Base-by-base conservation (phyloP, 306 rosid genomes). In the Medicago lupulina region DNA sequence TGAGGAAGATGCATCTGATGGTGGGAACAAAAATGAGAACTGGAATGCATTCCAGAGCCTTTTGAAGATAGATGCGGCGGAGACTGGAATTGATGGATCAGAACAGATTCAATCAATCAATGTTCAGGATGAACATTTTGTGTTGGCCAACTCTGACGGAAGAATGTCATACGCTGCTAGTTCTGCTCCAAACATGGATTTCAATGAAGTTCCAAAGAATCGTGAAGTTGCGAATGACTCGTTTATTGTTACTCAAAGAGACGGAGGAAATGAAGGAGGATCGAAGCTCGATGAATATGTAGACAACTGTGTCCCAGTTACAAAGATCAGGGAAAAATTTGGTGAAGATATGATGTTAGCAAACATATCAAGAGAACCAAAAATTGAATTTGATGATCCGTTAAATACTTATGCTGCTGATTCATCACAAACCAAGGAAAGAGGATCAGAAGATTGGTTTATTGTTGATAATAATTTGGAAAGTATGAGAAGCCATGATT, bases 371-470 rank as follows among this genome's bases (percentile, higher is more conserved):
- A 75, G 69, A 77, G 84, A 83, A 58, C 63, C 76, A 19, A 65
- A 78, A 74, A 83, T 73, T 73, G 76, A 73, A 53, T 61, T 1
- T 36, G 73, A 64, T 58, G 67, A 71, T 83, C 81, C 83, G 2
- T 75, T 83, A 79, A 85, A 87, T 70, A 73, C 86, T 62, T 77
- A 38, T 83, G 77, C 76, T 67, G 41, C 84, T 38, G 83, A 83
- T 69, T 79, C 88, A 7, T 71, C 75, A 31, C 47, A 63, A 79
- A 83, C 81, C 61, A 89, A 82, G 64, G 53, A 66, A 21, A 75
- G 51, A 58, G 62, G 83, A 70, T 15, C 77, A 53, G 91, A 89
- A 44, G 88, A 87, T 77, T 89, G 91, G 88, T 87, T 83, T 50
- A 58, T 82, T 3, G 84, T 78, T 66, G 88, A 85, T 68, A 84